Evolutionary conservation across 331 rosid species (phyloP).

Genomic region (Malus hybrid): DNA sequence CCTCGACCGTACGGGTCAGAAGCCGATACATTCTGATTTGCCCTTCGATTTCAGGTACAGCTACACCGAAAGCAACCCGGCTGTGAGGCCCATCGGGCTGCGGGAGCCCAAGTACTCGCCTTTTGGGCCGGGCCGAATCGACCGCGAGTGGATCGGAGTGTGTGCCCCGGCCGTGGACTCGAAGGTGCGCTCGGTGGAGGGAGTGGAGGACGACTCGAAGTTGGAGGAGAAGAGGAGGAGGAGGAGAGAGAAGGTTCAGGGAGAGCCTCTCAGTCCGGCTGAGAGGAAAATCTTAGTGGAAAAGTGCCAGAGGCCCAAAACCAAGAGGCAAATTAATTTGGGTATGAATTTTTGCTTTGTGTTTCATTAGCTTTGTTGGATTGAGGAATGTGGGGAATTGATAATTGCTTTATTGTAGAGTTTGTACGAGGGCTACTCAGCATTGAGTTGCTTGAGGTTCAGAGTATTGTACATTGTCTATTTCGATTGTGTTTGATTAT

Average conservation of each 20-base stretch:
- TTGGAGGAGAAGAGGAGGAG: slow-evolving; percentile 56
- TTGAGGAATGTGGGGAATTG: not conserved
- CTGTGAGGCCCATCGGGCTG: slow-evolving; percentile 78
- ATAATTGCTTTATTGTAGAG: not conserved
- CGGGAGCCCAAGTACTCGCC: slow-evolving; percentile 95
- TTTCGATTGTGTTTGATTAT: not conserved
- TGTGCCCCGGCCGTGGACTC: slow-evolving; percentile 82
- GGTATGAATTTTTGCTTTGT: slow-evolving; percentile 26
- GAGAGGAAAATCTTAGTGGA: slow-evolving; percentile 66
- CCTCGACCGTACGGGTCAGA: slow-evolving; percentile 44
- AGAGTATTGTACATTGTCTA: not conserved
- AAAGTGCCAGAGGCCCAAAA: slow-evolving; percentile 51
- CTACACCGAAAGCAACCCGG: slow-evolving; percentile 73
- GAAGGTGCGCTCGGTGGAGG: slow-evolving; percentile 54
- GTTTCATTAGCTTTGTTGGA: not conserved
- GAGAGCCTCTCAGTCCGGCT: slow-evolving; percentile 46
- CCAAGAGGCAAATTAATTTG: slow-evolving; percentile 72
- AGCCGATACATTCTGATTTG: slow-evolving; percentile 43
- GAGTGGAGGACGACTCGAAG: slow-evolving; percentile 27
- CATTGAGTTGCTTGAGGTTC: not conserved
- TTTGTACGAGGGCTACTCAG: not conserved
- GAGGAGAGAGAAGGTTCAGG: slow-evolving; percentile 50
- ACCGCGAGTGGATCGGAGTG: slow-evolving; percentile 80
- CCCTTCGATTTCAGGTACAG: slow-evolving; percentile 87
- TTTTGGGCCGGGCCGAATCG: slow-evolving; percentile 66